A percentile compares a stretch with the other conserved stretches of the same genome.
These are phyloP conservation scores for Trichophyton verrucosum DNA, from an alignment of 2,329 filamentous ascomycete species.

Conservation along the genomic window DNA sequence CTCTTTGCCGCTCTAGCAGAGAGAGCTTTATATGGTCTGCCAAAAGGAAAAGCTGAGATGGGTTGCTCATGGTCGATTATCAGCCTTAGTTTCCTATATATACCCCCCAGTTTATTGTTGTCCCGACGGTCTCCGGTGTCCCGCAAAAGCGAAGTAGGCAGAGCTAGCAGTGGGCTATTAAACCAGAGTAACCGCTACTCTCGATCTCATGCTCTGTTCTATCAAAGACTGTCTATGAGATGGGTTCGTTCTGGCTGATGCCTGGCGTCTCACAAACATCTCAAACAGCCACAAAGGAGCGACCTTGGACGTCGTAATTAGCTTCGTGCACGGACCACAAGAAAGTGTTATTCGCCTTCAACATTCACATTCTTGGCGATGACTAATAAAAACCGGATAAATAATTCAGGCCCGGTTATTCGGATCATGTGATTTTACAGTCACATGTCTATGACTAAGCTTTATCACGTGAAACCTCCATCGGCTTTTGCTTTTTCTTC, in stretches of 20 bases:
- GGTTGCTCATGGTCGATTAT: constrained; percentile 35
- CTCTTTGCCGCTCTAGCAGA: constrained; percentile 79
- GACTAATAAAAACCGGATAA: not conserved
- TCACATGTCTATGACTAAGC: not conserved
- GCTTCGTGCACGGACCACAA: not conserved
- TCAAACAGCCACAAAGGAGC: not conserved
- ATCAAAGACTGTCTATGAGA: not conserved
- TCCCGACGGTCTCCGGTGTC: not conserved
- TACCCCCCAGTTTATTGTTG: not conserved
- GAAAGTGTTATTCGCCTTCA: not conserved
- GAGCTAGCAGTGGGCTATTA: not conserved
- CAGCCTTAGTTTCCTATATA: not conserved
- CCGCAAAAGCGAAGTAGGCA: not conserved
- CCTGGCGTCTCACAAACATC: not conserved
- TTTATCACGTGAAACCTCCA: not conserved
- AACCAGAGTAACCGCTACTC: not conserved
- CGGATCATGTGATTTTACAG: no score
- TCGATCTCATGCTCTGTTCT: not conserved
- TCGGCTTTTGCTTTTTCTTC: not conserved
- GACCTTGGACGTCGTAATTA: not conserved
- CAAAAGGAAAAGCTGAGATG: constrained; percentile 73
- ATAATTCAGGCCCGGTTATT: not conserved
- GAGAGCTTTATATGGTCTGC: constrained; percentile 96
- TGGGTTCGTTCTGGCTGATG: not conserved
- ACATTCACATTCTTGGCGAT: not conserved